These are phyloP conservation scores for Funneliformis geosporum DNA, from an alignment of 192 early-diverging fungal species.

Conservation along the genomic window DNA sequence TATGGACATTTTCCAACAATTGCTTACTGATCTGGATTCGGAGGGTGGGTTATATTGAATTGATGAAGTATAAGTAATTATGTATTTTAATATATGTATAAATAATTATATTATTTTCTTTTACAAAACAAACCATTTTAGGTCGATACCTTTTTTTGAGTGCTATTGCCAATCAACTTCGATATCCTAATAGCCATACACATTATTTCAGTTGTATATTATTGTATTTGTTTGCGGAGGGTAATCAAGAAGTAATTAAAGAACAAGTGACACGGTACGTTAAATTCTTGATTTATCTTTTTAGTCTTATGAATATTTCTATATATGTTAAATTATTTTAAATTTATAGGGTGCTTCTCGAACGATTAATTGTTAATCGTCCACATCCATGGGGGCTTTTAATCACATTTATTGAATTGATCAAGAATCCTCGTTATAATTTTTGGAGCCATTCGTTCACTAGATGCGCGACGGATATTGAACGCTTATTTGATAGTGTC, in stretches of 20 bases:
- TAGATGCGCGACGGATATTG: slow-evolving; percentile 77
- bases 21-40: slow-evolving; percentile 73
- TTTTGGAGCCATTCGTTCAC: slow-evolving; percentile 65
- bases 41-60: slow-evolving; percentile 54
- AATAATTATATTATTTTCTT: background rate
- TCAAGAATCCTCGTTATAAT: slow-evolving; percentile 77
- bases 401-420: slow-evolving; percentile 96
- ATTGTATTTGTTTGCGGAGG: slow-evolving; percentile 83
- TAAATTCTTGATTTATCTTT: background rate
- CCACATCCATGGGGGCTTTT: slow-evolving; percentile 98
- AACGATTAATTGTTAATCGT: slow-evolving; percentile 92
- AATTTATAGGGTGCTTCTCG: slow-evolving; percentile 78
- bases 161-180: slow-evolving; percentile 94
- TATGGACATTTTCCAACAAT: slow-evolving; percentile 81
- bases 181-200: slow-evolving; percentile 97
- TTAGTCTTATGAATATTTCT: background rate
- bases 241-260: slow-evolving; percentile 76
- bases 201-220: slow-evolving; percentile 90
- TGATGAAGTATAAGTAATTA: slow-evolving; percentile 24
- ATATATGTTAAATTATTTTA: background rate
- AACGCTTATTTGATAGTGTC: slow-evolving; percentile 76
- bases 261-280: slow-evolving; percentile 88
- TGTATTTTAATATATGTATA: slow-evolving; percentile 10
- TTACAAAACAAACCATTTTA: background rate
- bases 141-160: slow-evolving; percentile 87